Conservation (phyloP, 331 rosid species). For the Stylosanthes scabra region DNA sequence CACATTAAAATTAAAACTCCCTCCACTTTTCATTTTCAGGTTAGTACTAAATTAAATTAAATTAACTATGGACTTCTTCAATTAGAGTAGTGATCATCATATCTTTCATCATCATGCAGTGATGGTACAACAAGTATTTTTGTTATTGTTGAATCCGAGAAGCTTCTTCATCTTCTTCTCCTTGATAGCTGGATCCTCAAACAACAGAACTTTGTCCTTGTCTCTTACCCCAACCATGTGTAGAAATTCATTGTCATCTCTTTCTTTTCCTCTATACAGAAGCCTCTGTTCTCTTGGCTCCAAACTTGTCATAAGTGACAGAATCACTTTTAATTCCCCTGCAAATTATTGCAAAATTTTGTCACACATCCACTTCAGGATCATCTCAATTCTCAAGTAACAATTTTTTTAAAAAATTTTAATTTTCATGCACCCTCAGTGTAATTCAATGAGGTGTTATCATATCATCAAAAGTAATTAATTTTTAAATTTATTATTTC, state of each 20-base stretch:
- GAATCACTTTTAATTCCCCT: conserved; percentile 85
- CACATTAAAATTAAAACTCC: conserved; percentile 26
- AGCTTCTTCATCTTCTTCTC: conserved; percentile 61
- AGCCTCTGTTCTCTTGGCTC: conserved; percentile 89
- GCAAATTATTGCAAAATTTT: conserved; percentile 20
- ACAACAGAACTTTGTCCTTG: conserved; percentile 86
- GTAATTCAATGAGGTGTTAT: no score
- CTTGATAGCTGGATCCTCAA: conserved; percentile 88
- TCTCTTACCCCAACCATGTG: conserved; percentile 97
- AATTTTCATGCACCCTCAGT: no score
- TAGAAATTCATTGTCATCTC: conserved; percentile 78
- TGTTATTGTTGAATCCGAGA: conserved; percentile 49
- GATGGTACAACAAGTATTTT: conserved; percentile 56
- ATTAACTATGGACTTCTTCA: conserved; percentile 15
- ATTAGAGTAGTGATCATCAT: background rate
- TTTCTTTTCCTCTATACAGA: conserved; percentile 89
- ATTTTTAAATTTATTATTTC: no score
- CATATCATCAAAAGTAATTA: no score
- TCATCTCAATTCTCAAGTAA: background rate
- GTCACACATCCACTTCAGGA: conserved; percentile 15
- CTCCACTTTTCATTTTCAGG: conserved; percentile 34
- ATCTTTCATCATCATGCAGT: conserved; percentile 43
- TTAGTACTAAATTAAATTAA: conserved; percentile 40
- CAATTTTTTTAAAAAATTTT: no score
- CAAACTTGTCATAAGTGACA: conserved; percentile 70